Conservation (phyloP, 805 yeast species). For the Saturnispora ahearnii region DNA sequence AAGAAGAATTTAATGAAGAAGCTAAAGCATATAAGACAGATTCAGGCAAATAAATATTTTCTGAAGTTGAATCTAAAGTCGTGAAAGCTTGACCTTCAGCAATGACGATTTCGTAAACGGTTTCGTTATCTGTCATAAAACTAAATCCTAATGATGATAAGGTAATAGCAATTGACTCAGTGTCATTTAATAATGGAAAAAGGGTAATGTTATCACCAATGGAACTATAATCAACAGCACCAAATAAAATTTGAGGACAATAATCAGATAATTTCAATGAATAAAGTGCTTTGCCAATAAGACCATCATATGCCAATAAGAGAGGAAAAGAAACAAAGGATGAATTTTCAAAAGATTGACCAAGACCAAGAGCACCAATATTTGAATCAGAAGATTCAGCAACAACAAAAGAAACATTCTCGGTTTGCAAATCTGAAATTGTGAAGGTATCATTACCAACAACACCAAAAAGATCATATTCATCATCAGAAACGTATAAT, state of each 20-base stretch:
- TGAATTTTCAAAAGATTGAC: conserved; percentile 9
- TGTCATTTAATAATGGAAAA: conserved; percentile 12
- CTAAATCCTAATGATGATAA: conserved; percentile 12
- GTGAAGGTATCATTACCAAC: conserved; percentile 11
- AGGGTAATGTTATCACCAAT: conserved; percentile 8
- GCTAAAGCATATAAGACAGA: conserved; percentile 2
- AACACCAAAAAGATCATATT: conserved; percentile 8
- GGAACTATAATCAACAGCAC: conserved; percentile 10
- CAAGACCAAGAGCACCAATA: conserved; percentile 16
- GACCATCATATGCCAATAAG: conserved; percentile 8
- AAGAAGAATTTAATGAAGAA: not conserved
- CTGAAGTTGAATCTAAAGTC: conserved; percentile 4
- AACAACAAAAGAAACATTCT: conserved; percentile 9
- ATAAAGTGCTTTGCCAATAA: conserved; percentile 11
- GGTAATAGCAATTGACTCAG: conserved; percentile 11
- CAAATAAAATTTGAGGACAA: conserved; percentile 8
- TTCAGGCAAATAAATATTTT: conserved; percentile 9
- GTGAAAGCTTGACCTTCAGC: conserved; percentile 8
- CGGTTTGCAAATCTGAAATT: not conserved
- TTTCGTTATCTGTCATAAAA: conserved; percentile 1
- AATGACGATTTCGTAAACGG: conserved; percentile 1
- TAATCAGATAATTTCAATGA: conserved; percentile 5
- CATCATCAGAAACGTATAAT: conserved; percentile 3
- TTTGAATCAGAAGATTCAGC: conserved; percentile 11
- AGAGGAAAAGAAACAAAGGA: conserved; percentile 11